A percentile compares a stretch with the other conserved stretches of the same genome.
These are phyloP conservation scores for Umbelopsis sp. DNA, from an alignment of 192 early-diverging fungal species.

Conservation along the genomic window DNA sequence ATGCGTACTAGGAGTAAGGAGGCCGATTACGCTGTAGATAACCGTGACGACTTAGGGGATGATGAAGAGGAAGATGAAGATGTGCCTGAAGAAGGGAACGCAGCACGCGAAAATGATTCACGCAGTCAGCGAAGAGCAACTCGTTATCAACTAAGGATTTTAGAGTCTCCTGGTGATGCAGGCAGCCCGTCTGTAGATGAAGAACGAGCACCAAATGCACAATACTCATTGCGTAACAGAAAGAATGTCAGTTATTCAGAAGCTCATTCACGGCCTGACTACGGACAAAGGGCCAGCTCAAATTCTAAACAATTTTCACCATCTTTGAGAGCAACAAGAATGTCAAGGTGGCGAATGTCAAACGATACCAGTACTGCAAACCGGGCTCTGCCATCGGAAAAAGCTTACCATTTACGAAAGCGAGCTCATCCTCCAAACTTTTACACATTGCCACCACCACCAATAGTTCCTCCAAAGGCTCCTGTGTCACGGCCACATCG, in stretches of 20 bases:
- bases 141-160: background rate
- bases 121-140: no score
- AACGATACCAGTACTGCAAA: background rate
- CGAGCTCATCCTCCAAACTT: constrained; percentile 18
- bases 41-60: background rate
- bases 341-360: constrained; percentile 5
- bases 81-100: background rate
- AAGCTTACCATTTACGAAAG: constrained; percentile 14
- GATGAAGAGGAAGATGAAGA: constrained; percentile 16
- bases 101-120: background rate
- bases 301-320: background rate
- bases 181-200: constrained; percentile 16
- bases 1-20: constrained; percentile 11
- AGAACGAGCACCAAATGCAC: background rate
- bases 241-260: constrained; percentile 13
- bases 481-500: background rate
- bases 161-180: background rate
- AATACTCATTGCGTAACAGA: background rate
- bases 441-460: background rate
- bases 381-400: background rate
- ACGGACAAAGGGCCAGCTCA: background rate
- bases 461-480: background rate
- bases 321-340: background rate
- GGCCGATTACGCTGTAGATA: constrained; percentile 3
- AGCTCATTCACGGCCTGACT: background rate